Conservation (phyloP, 306 rosid species). For the Vicia faba region DNA sequence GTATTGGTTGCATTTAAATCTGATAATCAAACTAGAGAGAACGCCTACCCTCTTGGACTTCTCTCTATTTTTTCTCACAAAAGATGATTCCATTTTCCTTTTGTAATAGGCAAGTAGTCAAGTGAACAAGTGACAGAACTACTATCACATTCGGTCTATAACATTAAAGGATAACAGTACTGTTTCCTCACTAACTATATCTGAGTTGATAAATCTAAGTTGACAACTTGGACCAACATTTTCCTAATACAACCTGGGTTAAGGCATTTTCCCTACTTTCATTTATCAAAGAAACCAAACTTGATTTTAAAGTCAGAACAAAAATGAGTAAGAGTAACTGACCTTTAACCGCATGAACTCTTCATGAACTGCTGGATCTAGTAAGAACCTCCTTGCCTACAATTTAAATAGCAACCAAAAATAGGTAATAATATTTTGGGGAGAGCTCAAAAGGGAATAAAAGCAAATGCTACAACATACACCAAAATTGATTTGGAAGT, state of each 20-base stretch:
- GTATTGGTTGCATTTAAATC: neutral
- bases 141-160: neutral
- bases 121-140: constrained; percentile 22
- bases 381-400: constrained; percentile 83
- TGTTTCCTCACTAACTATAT: constrained; percentile 20
- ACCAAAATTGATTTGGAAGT: constrained; percentile 12
- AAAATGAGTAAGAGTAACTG: constrained; percentile 40
- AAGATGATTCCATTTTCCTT: constrained; percentile 11
- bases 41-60: neutral
- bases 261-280: neutral
- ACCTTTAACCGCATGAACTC: constrained; percentile 93
- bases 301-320: constrained; percentile 6
- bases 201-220: neutral
- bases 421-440: constrained; percentile 11
- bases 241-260: constrained; percentile 4
- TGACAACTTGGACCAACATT: constrained; percentile 5
- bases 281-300: neutral
- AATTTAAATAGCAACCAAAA: constrained; percentile 34
- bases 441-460: neutral
- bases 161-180: constrained; percentile 8
- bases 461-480: neutral
- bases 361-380: constrained; percentile 94
- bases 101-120: constrained; percentile 6
- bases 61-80: neutral
- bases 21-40: constrained; percentile 14